Evolutionary conservation across 1,139 yeast genomes (phyloP).

Genomic region (Suhomyces anneliseae): DNA sequence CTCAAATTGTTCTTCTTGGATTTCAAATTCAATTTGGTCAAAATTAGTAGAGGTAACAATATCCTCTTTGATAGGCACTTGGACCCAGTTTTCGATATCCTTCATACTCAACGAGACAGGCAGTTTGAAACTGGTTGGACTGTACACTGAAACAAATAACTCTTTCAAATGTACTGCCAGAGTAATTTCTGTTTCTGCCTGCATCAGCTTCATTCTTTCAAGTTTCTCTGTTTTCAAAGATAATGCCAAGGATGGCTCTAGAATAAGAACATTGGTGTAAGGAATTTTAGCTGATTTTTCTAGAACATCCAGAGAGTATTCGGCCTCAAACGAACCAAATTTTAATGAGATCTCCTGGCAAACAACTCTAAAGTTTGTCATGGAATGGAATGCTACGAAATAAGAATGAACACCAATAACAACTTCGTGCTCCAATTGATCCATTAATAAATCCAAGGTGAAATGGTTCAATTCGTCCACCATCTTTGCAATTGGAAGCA

Average conservation of each 20-base stretch:
- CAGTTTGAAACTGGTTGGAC: slow-evolving; percentile 24
- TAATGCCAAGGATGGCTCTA: slow-evolving; percentile 41
- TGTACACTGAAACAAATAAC: slow-evolving; percentile 21
- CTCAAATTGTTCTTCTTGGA: slow-evolving; percentile 35
- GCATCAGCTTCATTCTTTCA: slow-evolving; percentile 5
- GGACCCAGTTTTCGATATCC: slow-evolving; percentile 48
- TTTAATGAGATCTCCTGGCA: slow-evolving; percentile 49
- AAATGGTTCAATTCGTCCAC: slow-evolving; percentile 35
- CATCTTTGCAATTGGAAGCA: slow-evolving; percentile 29
- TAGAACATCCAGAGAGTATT: slow-evolving; percentile 18
- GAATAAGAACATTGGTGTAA: slow-evolving; percentile 25
- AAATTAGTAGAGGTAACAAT: slow-evolving; percentile 35
- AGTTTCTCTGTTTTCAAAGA: slow-evolving; percentile 17
- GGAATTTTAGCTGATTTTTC: slow-evolving; percentile 21
- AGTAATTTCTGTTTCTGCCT: slow-evolving; percentile 13
- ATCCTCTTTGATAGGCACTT: slow-evolving; percentile 23
- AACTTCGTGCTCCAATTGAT: slow-evolving; percentile 63
- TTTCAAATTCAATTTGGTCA: slow-evolving; percentile 29
- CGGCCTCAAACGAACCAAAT: slow-evolving; percentile 37
- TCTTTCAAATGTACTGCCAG: slow-evolving; percentile 38
- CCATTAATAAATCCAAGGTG: slow-evolving; percentile 54
- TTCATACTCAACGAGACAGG: slow-evolving; percentile 24
- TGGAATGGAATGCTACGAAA: slow-evolving; percentile 36
- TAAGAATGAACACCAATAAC: slow-evolving; percentile 42
- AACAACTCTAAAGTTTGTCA: slow-evolving; percentile 51